Evolutionary conservation across 371 early-diverging fungal species (phyloP), one percentile per base, ranked within the genome.

Genomic region (Saksenaea oblongispora): DNA sequence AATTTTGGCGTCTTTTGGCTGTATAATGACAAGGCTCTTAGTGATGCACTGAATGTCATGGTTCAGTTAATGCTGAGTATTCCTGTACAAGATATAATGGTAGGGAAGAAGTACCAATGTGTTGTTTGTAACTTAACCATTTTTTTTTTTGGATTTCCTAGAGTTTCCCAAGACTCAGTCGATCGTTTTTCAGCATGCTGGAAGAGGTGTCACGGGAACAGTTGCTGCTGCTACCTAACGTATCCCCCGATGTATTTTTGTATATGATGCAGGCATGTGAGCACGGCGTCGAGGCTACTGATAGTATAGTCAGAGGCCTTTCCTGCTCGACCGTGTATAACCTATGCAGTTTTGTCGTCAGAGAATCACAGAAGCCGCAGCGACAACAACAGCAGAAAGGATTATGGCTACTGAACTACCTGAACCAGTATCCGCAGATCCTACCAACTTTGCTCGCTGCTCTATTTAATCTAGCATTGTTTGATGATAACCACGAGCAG

Each of bases 1-100:
- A 91, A 91, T 54, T 92, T 95, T 76, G 94, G 94, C 5, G 90
- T 95, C 24, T 93, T 95, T 76, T 87, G 84, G 61, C 70, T 95
- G 41, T 95, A 95, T 69, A 84, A 86, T 41, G 95, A 95, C 70
- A 83, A 83, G n/a, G 89, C 94, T 1, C 75, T 95, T 34, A 87
- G 79, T 34, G 77, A 83, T 9, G 89, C 90, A 3, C 79, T 91
- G 26, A 66, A 75, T 1, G 78, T 86, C 10, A 75, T 84, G 63
- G 88, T 89, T 61, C 86, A 87, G 69, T 65, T 95, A 59, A 84
- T 92, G 73, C 71, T 88, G 10, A 77, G 75, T 47, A 81, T 91
- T 22, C 93, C 95, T 0, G 54, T 90, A 27, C 65, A 76, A 3
- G 92, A 93, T 63, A 75, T 93, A 69, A 80, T 92, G 72, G 89